Conservation (phyloP, 1,284 basidiomycete genomes). For the Tilletia caries region DNA sequence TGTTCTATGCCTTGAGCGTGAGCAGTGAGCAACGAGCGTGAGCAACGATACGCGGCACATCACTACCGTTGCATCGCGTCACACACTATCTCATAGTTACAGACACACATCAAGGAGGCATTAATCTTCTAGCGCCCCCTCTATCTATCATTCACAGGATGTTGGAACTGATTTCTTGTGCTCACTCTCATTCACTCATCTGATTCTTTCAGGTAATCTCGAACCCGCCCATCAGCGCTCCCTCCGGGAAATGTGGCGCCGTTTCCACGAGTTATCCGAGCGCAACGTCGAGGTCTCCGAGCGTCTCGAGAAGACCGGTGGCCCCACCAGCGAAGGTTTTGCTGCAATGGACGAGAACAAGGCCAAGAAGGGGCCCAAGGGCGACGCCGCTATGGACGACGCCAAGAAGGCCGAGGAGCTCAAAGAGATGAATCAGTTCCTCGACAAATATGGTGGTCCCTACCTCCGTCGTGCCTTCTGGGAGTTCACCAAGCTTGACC, state of each 20-base stretch:
- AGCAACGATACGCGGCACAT: too few relatives aligned
- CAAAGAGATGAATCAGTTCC: conserved; percentile 43
- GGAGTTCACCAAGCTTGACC: conserved; percentile 44
- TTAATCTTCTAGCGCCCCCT: too few relatives aligned
- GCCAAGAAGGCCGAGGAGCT: conserved; percentile 44
- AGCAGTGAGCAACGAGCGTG: too few relatives aligned
- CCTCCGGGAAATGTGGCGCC: conserved; percentile 41
- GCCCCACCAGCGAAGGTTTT: conserved; percentile 22
- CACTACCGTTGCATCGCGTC: too few relatives aligned
- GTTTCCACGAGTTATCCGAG: conserved; percentile 44
- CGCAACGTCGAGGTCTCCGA: conserved; percentile 46
- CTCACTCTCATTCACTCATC: background rate
- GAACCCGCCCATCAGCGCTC: conserved; percentile 35
- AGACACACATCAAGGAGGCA: too few relatives aligned
- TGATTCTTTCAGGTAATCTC: conserved; percentile 42
- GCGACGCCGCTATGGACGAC: conserved; percentile 50
- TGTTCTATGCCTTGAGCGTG: background rate
- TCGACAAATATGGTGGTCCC: conserved; percentile 50
- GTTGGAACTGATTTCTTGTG: too few relatives aligned
- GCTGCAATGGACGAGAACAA: conserved; percentile 28
- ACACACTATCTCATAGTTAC: too few relatives aligned
- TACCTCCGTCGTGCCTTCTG: conserved; percentile 43
- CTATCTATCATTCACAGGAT: too few relatives aligned
- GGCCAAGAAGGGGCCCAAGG: conserved; percentile 46
- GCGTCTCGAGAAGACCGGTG: conserved; percentile 34